These are phyloP conservation scores for Colletotrichum sublineola DNA, from an alignment of 2,329 filamentous ascomycete genomes.

Conservation along the genomic window DNA sequence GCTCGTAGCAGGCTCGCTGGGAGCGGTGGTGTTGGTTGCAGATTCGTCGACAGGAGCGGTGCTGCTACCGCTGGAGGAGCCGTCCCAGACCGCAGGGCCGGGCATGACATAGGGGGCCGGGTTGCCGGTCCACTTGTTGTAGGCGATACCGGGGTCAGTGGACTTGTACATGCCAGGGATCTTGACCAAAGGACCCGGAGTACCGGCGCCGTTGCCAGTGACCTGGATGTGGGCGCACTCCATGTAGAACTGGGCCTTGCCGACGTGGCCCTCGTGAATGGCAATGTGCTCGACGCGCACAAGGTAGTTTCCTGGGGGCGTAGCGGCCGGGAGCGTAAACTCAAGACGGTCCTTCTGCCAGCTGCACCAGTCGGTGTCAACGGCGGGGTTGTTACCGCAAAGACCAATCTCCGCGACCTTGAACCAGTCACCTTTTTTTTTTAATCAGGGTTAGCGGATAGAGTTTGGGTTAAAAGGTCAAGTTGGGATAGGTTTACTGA, in stretches of 20 bases:
- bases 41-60: neutral
- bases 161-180: conserved; percentile 55
- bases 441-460: too few relatives aligned
- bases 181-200: conserved; percentile 53
- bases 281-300: conserved; percentile 59
- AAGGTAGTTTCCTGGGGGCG: conserved; percentile 56
- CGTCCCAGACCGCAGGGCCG: conserved; percentile 36
- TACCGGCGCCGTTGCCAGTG: conserved; percentile 53
- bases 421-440: conserved; percentile 44
- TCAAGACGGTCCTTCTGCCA: conserved; percentile 38
- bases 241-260: conserved; percentile 55
- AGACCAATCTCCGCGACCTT: conserved; percentile 43
- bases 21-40: neutral
- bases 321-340: conserved; percentile 52
- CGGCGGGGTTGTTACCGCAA: conserved; percentile 28
- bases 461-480: too few relatives aligned
- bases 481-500: too few relatives aligned
- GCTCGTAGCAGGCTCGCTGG: neutral
- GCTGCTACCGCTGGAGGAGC: neutral
- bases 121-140: conserved; percentile 39
- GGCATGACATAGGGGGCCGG: conserved; percentile 39
- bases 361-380: conserved; percentile 33
- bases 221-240: conserved; percentile 58
- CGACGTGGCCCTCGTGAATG: conserved; percentile 53
- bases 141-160: conserved; percentile 38